Conservation (phyloP, 2,329 filamentous ascomycete genomes). For the Orbilia oligospora region DNA sequence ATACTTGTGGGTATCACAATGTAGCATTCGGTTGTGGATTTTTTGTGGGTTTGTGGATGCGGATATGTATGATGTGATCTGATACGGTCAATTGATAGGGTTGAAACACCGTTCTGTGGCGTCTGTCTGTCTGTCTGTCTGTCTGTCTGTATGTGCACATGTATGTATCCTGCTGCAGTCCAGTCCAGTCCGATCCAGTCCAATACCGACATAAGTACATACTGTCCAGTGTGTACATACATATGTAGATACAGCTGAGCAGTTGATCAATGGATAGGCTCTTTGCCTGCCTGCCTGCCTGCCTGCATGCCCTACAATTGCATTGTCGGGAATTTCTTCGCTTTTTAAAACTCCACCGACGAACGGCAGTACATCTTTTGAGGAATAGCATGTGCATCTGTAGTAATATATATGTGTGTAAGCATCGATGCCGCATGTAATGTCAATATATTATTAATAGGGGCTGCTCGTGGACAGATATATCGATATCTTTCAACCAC, state of each 20-base stretch:
- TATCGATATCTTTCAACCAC: background rate
- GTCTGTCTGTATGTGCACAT: too few relatives aligned
- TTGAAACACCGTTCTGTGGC: slow-evolving; percentile 12
- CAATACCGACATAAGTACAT: too few relatives aligned
- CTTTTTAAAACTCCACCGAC: background rate
- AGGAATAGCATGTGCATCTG: background rate
- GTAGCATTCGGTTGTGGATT: slow-evolving; percentile 4
- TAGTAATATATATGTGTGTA: background rate
- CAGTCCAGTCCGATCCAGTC: background rate
- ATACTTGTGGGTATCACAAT: background rate
- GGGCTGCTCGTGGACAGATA: slow-evolving; percentile 4
- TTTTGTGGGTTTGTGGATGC: background rate
- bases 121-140: too few relatives aligned
- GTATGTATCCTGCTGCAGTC: slow-evolving; percentile 6
- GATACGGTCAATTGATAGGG: background rate
- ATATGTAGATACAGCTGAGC: background rate
- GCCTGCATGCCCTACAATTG: background rate
- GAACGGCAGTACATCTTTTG: background rate
- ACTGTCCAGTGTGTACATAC: too few relatives aligned
- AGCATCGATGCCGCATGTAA: background rate
- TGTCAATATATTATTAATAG: background rate
- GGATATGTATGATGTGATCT: slow-evolving; percentile 2
- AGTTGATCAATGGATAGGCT: background rate
- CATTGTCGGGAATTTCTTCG: background rate
- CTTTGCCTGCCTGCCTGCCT: background rate